Conservation (phyloP, 352 stramenopile genomes). For the Globisporangium solare region DNA sequence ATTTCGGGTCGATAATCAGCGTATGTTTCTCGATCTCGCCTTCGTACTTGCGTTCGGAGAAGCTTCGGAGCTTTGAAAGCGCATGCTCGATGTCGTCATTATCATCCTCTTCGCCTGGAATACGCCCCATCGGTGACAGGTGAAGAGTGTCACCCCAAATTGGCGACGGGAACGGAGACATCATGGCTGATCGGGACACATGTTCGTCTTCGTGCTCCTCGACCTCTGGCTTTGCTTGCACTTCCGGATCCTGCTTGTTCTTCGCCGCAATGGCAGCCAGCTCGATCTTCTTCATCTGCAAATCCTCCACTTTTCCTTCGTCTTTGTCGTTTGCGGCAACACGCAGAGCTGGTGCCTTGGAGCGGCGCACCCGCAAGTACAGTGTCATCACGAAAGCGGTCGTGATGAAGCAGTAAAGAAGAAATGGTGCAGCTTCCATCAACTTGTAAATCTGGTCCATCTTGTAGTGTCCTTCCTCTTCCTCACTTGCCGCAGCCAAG, state of each 20-base stretch:
- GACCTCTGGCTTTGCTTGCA: slow-evolving; percentile 6
- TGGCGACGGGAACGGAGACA: slow-evolving; percentile 78
- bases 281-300: slow-evolving; percentile 53
- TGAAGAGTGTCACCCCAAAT: slow-evolving; percentile 52
- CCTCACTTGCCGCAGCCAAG: slow-evolving; percentile 63
- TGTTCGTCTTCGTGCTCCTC: slow-evolving; percentile 28
- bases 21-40: slow-evolving; percentile 80
- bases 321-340: slow-evolving; percentile 54
- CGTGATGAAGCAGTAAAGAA: slow-evolving; percentile 77
- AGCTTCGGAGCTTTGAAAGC: slow-evolving; percentile 40
- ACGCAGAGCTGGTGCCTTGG: slow-evolving; percentile 71
- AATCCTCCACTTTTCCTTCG: slow-evolving; percentile 36
- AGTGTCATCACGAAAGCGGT: slow-evolving; percentile 82
- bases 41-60: slow-evolving; percentile 44
- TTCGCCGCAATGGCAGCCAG: slow-evolving; percentile 20
- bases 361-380: slow-evolving; percentile 75
- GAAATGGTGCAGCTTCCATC: slow-evolving; percentile 75
- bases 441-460: slow-evolving; percentile 85
- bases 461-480: slow-evolving; percentile 74
- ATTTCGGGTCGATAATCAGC: slow-evolving; percentile 80
- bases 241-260: slow-evolving; percentile 18
- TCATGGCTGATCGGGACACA: slow-evolving; percentile 42
- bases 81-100: slow-evolving; percentile 46
- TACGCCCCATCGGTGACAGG: slow-evolving; percentile 30
- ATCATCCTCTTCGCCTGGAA: slow-evolving; percentile 49